Base-by-base conservation (phyloP, 78 protist genomes). In the Speleostelium caveatum region DNA sequence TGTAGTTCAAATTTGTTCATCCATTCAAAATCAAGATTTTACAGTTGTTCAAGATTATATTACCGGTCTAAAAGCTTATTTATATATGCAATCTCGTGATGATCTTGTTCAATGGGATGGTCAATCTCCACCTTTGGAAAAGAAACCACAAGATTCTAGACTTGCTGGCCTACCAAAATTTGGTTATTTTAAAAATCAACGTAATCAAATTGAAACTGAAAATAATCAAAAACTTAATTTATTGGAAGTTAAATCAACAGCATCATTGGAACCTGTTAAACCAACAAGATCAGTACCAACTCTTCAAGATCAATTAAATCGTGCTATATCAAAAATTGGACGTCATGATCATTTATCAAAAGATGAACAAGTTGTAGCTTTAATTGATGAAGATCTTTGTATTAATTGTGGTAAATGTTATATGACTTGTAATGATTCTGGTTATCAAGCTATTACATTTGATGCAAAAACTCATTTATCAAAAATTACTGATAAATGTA, bases 381-480 rank as follows among this genome's bases (percentile, higher is more conserved):
- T 92, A 36, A 74, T 97, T 24, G 96, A 97, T 83, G 97, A 95
- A 53, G 99, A 97, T 26, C 30, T 86, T 86, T 97, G 99, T 94
- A 97, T 97, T 76, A 97, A 97, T 95, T 97, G 99, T 74, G 99
- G 99, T 62, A 96, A 96, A 85, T 97, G 99, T 83, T 94, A 94
- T 89, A 97, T 96, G 98, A 95, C 98, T 8, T 96, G 98, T 93
- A 94, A 94, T 59, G 98, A 96, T 91, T 65, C 79, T 51, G 97
- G 97, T 90, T 96, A 96, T 71, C 94, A 78, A 78, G 96, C 94
- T 39, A 74, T 93, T 33, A 42, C 24, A 35, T 97, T 97, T 55
- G 94, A 95, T 65, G 78, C 91, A 2, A 79, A 94, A 75, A 97
- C 98, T 38, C 99, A 97, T 75, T 36, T 96, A 14, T 97, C 99